Evolutionary conservation across 768 basidiomycete species (phyloP), one percentile per base, ranked within the genome.

Genomic region (Tubosaeta sp.): DNA sequence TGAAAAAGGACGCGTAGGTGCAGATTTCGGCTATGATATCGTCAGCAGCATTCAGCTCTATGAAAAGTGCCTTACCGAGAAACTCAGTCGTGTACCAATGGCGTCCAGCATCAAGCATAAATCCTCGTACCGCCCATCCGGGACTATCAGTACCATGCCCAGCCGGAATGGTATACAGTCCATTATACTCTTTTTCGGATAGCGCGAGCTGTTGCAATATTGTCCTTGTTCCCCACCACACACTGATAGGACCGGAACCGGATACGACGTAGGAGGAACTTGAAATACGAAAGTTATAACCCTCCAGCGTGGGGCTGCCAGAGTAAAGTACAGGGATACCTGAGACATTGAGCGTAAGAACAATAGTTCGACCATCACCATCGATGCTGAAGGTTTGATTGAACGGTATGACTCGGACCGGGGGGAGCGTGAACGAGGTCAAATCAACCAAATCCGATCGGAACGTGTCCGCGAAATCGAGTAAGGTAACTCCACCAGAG

Each of bases 91-190:
- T 59, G 45, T 71, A 76, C 71, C 72, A 76, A 54, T 77, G 76
- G 8, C 74, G 67, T n/a, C 73, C 76, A 6, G 65, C 69, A 51
- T 77, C 76, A 2, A 76, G 63, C 76, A 76, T 74, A 57, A 76
- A 73, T 1, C 75, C 75, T 31, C 73, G 70, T 3, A 74, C 60
- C 44, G 71, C 74, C 74, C 76, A 76, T 2, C 73, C 74, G 0
- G 76, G 75, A 12, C 67, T 56, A 57, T 76, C 74, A 0, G 62
- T 58, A 1, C 71, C 71, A 1, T 54, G 61, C 2, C 74, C 75
- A 2, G 65, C 56, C 19, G 71, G 64, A 14, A 75, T 53, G 11
- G 29, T 30, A 6, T 61, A 63, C n/a, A 52, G 46, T 32, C 36
- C 50, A 1, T 49, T 22, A 4, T 27, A 11, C 38, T 19, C 53